Conservation (phyloP, 2,329 filamentous ascomycete species). For the Dothistroma pini region DNA sequence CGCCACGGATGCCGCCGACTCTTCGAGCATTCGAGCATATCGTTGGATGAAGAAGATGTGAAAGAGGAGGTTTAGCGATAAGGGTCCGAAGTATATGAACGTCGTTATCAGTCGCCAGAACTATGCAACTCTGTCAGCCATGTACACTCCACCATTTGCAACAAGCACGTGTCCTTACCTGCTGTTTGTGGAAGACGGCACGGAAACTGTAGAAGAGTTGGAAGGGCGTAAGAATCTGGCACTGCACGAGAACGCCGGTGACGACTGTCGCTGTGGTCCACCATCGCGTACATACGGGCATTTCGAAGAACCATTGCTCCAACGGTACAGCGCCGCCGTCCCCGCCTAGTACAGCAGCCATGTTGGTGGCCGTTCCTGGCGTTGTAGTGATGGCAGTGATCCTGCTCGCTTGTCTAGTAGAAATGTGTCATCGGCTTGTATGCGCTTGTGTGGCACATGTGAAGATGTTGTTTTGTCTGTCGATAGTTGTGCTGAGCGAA, state of each 20-base stretch:
- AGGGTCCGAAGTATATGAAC: conserved; percentile 94
- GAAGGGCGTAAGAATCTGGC: conserved; percentile 85
- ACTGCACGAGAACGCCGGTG: conserved; percentile 87
- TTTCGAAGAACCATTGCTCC: conserved; percentile 98
- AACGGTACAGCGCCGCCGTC: conserved; percentile 58
- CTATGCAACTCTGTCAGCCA: conserved; percentile 43
- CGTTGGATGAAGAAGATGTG: conserved; percentile 98
- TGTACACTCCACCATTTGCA: neutral
- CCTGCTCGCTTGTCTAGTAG: neutral
- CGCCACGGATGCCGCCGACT: conserved; percentile 88
- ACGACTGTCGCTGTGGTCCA: conserved; percentile 93
- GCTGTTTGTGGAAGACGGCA: conserved; percentile 84
- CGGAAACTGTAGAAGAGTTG: conserved; percentile 97
- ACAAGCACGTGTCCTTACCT: conserved; percentile 55
- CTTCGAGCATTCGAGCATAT: conserved; percentile 91
- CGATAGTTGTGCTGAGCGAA: neutral
- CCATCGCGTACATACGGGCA: conserved; percentile 92
- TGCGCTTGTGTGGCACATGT: neutral
- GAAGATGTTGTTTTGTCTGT: neutral
- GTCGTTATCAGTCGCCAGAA: conserved; percentile 97
- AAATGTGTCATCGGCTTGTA: neutral
- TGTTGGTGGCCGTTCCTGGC: conserved; percentile 22
- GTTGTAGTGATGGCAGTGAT: neutral
- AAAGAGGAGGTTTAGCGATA: conserved; percentile 91
- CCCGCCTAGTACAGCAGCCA: conserved; percentile 46